These are phyloP conservation scores for Aspergillus nidulans DNA, from an alignment of 495 filamentous ascomycete species.

Conservation along the genomic window DNA sequence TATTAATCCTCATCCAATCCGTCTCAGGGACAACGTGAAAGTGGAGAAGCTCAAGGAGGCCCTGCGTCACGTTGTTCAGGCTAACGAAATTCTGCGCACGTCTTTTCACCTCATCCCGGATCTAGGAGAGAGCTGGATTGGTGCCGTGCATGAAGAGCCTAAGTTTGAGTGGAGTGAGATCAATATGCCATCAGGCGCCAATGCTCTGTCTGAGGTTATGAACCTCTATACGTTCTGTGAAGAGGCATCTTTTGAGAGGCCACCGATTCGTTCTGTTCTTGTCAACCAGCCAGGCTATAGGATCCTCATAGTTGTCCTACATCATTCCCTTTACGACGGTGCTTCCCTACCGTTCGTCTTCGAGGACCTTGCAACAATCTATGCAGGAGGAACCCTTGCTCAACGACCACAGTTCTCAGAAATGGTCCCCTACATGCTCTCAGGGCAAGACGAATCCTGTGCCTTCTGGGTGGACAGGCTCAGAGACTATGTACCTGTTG, in stretches of 20 bases:
- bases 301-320: conserved; percentile 44
- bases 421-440: conserved; percentile 25
- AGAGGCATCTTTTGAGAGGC: conserved; percentile 15
- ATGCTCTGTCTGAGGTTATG: conserved; percentile 12
- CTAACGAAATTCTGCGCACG: conserved; percentile 58
- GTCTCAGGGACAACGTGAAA: conserved; percentile 40
- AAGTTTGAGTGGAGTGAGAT: conserved; percentile 21
- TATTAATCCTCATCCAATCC: conserved; percentile 60
- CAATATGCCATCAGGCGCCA: conserved; percentile 6
- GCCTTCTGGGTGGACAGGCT: conserved; percentile 40
- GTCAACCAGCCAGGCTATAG: conserved; percentile 18
- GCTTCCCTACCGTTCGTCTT: conserved; percentile 69
- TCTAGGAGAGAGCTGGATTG: conserved; percentile 21
- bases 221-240: conserved; percentile 14
- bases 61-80: conserved; percentile 39
- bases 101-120: conserved; percentile 41
- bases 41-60: conserved; percentile 38
- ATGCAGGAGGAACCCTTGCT: conserved; percentile 19
- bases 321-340: conserved; percentile 88
- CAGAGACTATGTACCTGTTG: conserved; percentile 20
- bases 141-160: conserved; percentile 21
- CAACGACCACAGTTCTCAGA: conserved; percentile 27
- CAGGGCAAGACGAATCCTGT: conserved; percentile 18
- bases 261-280: conserved; percentile 19
- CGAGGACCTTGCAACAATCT: conserved; percentile 44